phyloP scores from a whole-genome alignment of 257 asterid genomes.

The Petrea volubilis region DNA sequence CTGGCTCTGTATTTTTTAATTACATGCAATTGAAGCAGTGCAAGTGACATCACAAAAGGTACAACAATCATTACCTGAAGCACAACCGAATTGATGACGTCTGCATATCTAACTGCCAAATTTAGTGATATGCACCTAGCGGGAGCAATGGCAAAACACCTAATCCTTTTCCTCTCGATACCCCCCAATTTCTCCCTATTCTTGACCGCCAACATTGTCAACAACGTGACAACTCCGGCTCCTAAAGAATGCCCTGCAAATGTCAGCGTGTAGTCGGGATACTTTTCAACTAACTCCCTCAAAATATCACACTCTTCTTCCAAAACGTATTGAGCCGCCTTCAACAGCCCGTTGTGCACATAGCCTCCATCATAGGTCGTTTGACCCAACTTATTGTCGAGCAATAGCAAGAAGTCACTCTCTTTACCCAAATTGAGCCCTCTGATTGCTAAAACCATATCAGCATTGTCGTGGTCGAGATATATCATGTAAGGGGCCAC shows the following conservation, averaged over 20 bases:
- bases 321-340: conserved; percentile 85
- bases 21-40: background rate
- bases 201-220: conserved; percentile 80
- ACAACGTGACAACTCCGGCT: conserved; percentile 86
- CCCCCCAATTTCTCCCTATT: conserved; percentile 69
- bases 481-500: conserved; percentile 89
- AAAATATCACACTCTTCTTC: conserved; percentile 62
- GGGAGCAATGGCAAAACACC: conserved; percentile 97
- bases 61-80: conserved; percentile 68
- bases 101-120: conserved; percentile 95
- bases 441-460: conserved; percentile 73
- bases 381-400: conserved; percentile 90
- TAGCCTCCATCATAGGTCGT: conserved; percentile 90
- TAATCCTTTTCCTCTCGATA: conserved; percentile 75
- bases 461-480: conserved; percentile 71
- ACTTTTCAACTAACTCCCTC: conserved; percentile 54
- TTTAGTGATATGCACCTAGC: conserved; percentile 92
- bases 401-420: conserved; percentile 70
- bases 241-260: conserved; percentile 96
- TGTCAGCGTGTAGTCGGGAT: conserved; percentile 68
- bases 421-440: conserved; percentile 90
- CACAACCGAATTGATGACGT: conserved; percentile 86
- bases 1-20: no score
- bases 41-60: background rate
- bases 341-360: conserved; percentile 86